Base-by-base conservation (phyloP, 345 rosid genomes). In the Reutealis trisperma region DNA sequence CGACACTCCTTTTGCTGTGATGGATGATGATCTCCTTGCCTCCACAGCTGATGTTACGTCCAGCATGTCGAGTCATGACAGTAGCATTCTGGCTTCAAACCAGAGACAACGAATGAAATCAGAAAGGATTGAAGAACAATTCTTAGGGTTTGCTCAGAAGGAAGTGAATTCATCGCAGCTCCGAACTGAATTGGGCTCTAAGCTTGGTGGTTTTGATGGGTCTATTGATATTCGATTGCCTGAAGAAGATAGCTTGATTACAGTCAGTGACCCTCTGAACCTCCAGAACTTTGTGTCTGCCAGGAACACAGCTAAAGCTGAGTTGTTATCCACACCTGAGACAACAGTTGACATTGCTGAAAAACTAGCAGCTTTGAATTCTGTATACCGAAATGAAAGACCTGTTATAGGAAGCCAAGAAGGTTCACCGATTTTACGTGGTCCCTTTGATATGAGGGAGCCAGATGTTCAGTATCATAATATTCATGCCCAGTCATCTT, bases 291-390 rank as follows among this genome's bases (percentile, higher is more conserved):
- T 78, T 32, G 52, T 82, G 65, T 72, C 82, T 74, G 81, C 67
- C 51, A 75, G 85, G 79, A 84, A 81, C 71, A 78, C 90, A 27
- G 80, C 81, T 72, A 93, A 85, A 81, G 81, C 85, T 57, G 94
- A 92, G 79, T 44, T 81, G 37, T 71, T 86, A 25, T 66, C 84
- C 47, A 74, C 76, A 66, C 81, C 79, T 62, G 91, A 81, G 67
- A 79, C 80, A 42, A 25, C 88, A 30, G 82, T 79, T 79, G 87
- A 84, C 79, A 86, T 87, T 79, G 76, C 86, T 68, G 96, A 86
- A 72, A 90, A 90, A 85, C 85, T 88, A 75, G 88, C 92, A 47
- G 87, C 89, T 63, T 83, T 91, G 64, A 85, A 89, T 75, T 85
- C 92, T 75, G 80, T 73, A 62, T 88, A 87, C 71, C 90, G 82